Base-by-base conservation (phyloP, 805 yeast species). In the Saturnispora saitoi region DNA sequence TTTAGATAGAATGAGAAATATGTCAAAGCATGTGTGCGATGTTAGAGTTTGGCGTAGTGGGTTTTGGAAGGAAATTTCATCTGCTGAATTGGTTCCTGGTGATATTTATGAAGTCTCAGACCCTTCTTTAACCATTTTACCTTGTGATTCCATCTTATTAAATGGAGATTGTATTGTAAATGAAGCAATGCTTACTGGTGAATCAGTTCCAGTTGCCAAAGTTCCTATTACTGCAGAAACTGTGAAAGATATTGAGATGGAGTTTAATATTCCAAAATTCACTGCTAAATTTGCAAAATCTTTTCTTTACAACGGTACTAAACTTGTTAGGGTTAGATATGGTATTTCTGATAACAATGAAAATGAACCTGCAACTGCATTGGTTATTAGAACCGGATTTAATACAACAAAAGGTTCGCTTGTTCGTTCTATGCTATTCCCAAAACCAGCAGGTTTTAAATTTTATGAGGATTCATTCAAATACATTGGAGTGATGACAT, bases 181-280 rank as follows among this genome's bases (percentile, higher is more conserved):
- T 64, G 99, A 93, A 62, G 86, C 97, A 5, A 93, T 93, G 96
- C 73, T 93, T 19, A 93, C 99, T 0, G 99, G 99, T 36, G 99
- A 93, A 64, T 88, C 96, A 46, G 97, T 93, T 1, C 99, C 99
- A 0, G 96, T 93, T 2, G 78, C 96, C 0, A 93, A 93, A 63
- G 53, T 71, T 10, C 75, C 86, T 2, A 87, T 93, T 1, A 67
- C 73, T 1, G 72, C 75, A 14, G 89, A 81, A 8, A 72, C 81
- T 0, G 75, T 88, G 36, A 66, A 66, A n/a, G 69, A 70, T 19
- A 63, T 86, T 43, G 70, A 78, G 2, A 71, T 71, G n/a, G 82
- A 80, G 55, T 78, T 81, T 52, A 68, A 68, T 22, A 70, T 69
- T 44, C 68, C 81, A 2, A 77, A 76, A 53, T 77, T 85, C 12